phyloP scores from a whole-genome alignment of 2,329 filamentous ascomycete genomes.

The Knufia petricola region DNA sequence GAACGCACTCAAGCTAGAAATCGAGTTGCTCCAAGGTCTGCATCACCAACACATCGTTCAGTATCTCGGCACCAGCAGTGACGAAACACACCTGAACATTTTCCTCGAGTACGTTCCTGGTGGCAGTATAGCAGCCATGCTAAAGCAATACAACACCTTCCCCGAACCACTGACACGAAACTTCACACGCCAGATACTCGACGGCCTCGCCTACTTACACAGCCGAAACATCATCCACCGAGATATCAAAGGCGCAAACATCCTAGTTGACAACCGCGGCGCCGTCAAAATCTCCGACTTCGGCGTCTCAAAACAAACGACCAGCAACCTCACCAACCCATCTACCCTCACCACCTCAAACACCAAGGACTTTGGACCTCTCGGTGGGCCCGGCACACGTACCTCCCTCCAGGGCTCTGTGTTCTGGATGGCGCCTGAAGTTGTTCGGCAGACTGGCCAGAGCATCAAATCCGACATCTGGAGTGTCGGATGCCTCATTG shows the following conservation, averaged over 20 bases:
- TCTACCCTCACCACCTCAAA: slow-evolving; percentile 89
- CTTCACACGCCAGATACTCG: slow-evolving; percentile 92
- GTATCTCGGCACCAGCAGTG: slow-evolving; percentile 89
- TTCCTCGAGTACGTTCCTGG: slow-evolving; percentile 98
- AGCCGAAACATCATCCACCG: slow-evolving; percentile 93
- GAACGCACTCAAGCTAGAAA: slow-evolving; percentile 91
- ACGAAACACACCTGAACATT: slow-evolving; percentile 90
- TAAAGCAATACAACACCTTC: slow-evolving; percentile 94
- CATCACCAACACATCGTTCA: slow-evolving; percentile 97
- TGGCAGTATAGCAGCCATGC: slow-evolving; percentile 95
- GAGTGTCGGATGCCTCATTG: slow-evolving; percentile 91
- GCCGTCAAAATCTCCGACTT: slow-evolving; percentile 99
- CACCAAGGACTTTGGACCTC: slow-evolving; percentile 96
- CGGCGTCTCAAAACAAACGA: slow-evolving; percentile 70
- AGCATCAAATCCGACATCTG: slow-evolving; percentile 98
- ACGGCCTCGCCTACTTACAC: slow-evolving; percentile 86
- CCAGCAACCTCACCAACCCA: slow-evolving; percentile 30
- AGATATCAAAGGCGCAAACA: slow-evolving; percentile 98
- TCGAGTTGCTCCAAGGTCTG: slow-evolving; percentile 82
- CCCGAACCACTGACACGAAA: slow-evolving; percentile 89
- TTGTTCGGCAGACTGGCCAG: slow-evolving; percentile 95
- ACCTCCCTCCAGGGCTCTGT: slow-evolving; percentile 89
- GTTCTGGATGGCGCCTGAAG: slow-evolving; percentile 99
- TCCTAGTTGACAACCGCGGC: slow-evolving; percentile 97
- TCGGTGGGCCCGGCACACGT: slow-evolving; percentile 81